Evolutionary conservation across 345 rosid genomes (phyloP).

Genomic region (Acer saccharum): DNA sequence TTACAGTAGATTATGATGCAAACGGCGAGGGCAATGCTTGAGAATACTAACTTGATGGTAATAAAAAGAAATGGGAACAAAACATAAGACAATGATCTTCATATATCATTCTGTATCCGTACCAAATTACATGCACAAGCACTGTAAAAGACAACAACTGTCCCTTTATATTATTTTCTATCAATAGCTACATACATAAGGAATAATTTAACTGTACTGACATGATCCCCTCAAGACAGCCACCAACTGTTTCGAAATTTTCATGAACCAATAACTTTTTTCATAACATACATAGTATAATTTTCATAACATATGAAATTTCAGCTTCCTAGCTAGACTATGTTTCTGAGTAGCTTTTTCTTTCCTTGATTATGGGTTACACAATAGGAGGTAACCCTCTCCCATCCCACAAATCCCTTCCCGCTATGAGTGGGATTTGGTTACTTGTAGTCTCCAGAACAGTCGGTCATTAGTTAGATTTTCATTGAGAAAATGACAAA

Average conservation of each 20-base stretch:
- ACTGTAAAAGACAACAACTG: not conserved
- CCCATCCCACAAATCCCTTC: conserved; percentile 1
- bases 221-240: not conserved
- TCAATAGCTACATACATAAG: not conserved
- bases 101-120: not conserved
- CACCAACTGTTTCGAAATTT: not conserved
- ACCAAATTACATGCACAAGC: not conserved
- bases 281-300: not conserved
- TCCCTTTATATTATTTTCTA: not conserved
- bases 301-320: not conserved
- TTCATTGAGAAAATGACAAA: not conserved
- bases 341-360: not conserved
- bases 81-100: not conserved
- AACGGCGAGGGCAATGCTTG: conserved; percentile 4
- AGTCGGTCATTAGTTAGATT: not conserved
- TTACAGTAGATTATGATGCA: conserved; percentile 3
- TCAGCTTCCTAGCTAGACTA: not conserved
- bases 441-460: too few species aligned
- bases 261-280: not conserved
- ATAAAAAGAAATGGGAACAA: not conserved
- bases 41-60: not conserved
- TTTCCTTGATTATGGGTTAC: not conserved
- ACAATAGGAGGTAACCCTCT: not conserved
- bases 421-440: not conserved
- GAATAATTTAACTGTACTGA: not conserved